Conservation (phyloP, 2,329 filamentous ascomycete species). For the Daldinia eschscholtzii region DNA sequence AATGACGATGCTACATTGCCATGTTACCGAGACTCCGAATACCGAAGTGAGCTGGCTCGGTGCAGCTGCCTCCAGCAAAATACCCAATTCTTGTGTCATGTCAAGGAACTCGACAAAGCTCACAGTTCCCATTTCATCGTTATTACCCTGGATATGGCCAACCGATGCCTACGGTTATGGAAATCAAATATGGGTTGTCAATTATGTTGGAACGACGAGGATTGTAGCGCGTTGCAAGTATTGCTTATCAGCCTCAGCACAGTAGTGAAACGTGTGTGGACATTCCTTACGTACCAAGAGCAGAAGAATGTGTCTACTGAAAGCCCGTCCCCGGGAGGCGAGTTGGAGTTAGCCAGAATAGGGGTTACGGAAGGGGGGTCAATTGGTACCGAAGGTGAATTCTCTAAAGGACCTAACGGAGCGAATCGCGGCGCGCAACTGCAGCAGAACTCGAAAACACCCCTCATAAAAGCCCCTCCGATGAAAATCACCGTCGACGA, state of each 20-base stretch:
- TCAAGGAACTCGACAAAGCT: slow-evolving; percentile 5
- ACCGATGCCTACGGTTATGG: slow-evolving; percentile 6
- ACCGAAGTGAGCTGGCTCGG: not conserved
- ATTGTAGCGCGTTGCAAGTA: slow-evolving; percentile 8
- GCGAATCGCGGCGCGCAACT: not conserved
- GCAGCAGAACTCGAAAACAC: not conserved
- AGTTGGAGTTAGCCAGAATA: not conserved
- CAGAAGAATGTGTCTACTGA: not conserved
- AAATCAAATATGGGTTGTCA: slow-evolving; percentile 2
- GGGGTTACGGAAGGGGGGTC: not conserved
- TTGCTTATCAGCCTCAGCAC: slow-evolving; percentile 8
- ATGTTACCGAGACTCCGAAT: not conserved
- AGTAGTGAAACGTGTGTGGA: slow-evolving; percentile 8
- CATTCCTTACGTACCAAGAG: not conserved
- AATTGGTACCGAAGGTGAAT: not conserved
- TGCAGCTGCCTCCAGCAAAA: slow-evolving; percentile 18
- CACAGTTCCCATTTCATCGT: not conserved
- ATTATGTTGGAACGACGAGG: slow-evolving; percentile 8
- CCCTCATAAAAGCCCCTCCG: slow-evolving; percentile 5
- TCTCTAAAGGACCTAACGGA: not conserved
- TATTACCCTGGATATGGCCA: slow-evolving; percentile 10
- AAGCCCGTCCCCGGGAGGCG: not conserved
- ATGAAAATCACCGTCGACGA: slow-evolving; percentile 17
- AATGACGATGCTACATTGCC: not conserved
- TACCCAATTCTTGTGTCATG: slow-evolving; percentile 4